Conservation (phyloP, 305 asterid species). For the Caryopteris hybrid region DNA sequence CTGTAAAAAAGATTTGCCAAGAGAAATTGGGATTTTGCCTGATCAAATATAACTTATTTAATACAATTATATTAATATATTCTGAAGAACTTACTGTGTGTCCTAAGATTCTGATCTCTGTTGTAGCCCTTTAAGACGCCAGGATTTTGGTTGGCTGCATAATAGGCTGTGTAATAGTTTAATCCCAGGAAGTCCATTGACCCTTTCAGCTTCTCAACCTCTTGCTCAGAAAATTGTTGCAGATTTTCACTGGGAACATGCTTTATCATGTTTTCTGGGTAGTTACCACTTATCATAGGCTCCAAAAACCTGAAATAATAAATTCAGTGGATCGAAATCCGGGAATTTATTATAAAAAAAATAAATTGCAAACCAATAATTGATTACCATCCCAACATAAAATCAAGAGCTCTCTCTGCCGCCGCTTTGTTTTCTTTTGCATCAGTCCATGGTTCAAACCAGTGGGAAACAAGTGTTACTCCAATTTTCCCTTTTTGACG, state of each 20-base stretch:
- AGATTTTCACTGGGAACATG: conserved; percentile 17
- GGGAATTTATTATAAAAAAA: background rate
- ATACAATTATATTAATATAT: too few relatives aligned
- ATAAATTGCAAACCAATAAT: too few relatives aligned
- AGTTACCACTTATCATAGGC: conserved; percentile 32
- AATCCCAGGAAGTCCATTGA: conserved; percentile 29
- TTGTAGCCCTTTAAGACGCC: background rate
- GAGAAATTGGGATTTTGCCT: too few relatives aligned
- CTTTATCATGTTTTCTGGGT: conserved; percentile 22
- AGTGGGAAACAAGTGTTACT: background rate
- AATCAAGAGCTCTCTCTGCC: conserved; percentile 23
- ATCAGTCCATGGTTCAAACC: background rate
- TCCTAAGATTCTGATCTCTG: background rate
- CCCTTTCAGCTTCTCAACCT: conserved; percentile 16
- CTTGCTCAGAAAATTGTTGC: conserved; percentile 20
- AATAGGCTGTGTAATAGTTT: conserved; percentile 32
- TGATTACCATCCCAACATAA: conserved; percentile 6
- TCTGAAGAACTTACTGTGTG: too few relatives aligned
- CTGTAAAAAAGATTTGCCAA: too few relatives aligned
- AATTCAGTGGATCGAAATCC: background rate
- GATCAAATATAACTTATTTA: too few relatives aligned
- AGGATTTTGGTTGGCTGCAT: conserved; percentile 8
- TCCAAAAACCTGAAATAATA: conserved; percentile 23
- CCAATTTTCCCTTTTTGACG: conserved; percentile 24
- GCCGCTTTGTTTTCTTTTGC: background rate